These are phyloP conservation scores for Escallonia rubra DNA, from an alignment of 129 eudicot genomes.

Conservation along the genomic window DNA sequence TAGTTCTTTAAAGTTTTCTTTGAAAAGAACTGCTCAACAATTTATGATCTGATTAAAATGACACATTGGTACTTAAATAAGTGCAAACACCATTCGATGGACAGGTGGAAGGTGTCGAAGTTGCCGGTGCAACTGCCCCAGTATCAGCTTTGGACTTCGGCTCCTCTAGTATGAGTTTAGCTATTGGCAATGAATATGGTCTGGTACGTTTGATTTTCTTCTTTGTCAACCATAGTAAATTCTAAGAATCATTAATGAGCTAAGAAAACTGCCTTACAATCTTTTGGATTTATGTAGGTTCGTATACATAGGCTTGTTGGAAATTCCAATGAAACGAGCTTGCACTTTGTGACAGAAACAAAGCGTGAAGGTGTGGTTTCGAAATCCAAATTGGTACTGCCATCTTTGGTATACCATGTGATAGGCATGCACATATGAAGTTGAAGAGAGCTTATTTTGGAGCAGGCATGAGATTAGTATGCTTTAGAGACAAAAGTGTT, in stretches of 20 bases:
- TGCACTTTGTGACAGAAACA: conserved; percentile 44
- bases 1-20: background rate
- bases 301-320: conserved; percentile 41
- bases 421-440: too few relatives aligned
- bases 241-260: too few relatives aligned
- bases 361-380: conserved; percentile 49
- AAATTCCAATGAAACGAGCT: conserved; percentile 30
- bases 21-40: conserved; percentile 4
- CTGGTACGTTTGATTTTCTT: conserved; percentile 42
- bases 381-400: background rate
- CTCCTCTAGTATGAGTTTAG: conserved; percentile 49
- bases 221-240: too few relatives aligned
- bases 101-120: conserved; percentile 51
- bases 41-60: background rate
- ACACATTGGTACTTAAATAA: conserved; percentile 2
- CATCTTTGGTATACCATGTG: too few relatives aligned
- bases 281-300: conserved; percentile 34
- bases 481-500: too few relatives aligned
- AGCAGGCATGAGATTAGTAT: too few relatives aligned
- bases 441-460: too few relatives aligned
- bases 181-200: conserved; percentile 70
- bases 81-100: conserved; percentile 7
- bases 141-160: conserved; percentile 68
- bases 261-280: background rate
- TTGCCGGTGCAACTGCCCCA: conserved; percentile 54